Base-by-base conservation (phyloP, 345 rosid genomes). In the Kernera saxatilis region DNA sequence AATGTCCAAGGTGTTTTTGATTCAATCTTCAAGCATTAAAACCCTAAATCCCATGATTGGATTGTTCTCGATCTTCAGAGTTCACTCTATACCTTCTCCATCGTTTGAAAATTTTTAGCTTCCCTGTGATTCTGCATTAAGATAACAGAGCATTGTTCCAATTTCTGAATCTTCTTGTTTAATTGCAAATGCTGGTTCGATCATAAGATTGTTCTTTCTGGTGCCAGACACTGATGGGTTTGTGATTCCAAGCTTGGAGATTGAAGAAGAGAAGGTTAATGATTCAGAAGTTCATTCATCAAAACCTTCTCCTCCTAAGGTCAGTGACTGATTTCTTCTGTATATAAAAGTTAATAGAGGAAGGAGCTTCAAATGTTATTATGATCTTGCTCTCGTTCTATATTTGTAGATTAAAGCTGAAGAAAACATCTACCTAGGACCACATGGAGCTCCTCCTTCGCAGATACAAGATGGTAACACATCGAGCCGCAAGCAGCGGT, bases 161-260 rank as follows among this genome's bases (percentile, higher is more conserved):
- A 6, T 41, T 29, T 22, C 46, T 59, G 23, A 21, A 29, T 37
- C 63, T 41, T 56, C 44, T 27, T 63, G 52, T 48, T 23, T 39
- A 13, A 27, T 37, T 26, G 18, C 41, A 14, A 22, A 45, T 5
- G 17, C 33, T 54, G 25, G 51, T 14, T 14, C 5, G 19, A 18
- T 40, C 36, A 19, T 29, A 30, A n/a, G 43, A 3, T 18, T 62
- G 27, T 29, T 23, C 43, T 66, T 35, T 64, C 67, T 68, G 74
- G 37, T 72, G 23, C 13, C 65, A 91, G 98, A 93, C 79, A 87
- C 88, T 71, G 98, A 93, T 79, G 98, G 87, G 78, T 93, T 89
- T 58, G 96, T 93, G 86, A 87, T 93, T 66, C 98, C 98, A 71
- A 91, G 97, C 77, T 82, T 93, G 87, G 98, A 83, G 75, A 78